These are phyloP conservation scores for Cladosporium sp. DNA, from an alignment of 2,329 filamentous ascomycete species.

Conservation along the genomic window DNA sequence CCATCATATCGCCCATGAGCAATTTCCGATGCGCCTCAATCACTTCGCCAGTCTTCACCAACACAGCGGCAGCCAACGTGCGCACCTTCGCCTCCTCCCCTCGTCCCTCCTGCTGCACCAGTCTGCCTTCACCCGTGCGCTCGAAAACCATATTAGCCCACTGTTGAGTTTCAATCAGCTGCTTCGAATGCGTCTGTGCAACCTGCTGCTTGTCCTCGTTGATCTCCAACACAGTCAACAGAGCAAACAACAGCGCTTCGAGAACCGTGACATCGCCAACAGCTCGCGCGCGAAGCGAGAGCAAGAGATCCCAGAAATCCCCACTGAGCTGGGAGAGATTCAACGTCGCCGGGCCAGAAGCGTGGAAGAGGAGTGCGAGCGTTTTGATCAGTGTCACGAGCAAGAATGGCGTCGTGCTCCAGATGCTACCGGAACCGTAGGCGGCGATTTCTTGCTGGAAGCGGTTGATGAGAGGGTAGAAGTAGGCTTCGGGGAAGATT, in stretches of 20 bases:
- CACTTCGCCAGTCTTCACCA: conserved; percentile 74
- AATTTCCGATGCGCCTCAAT: conserved; percentile 75
- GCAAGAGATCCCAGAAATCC: conserved; percentile 78
- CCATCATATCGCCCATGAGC: conserved; percentile 55
- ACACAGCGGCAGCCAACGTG: conserved; percentile 69
- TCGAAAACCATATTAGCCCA: conserved; percentile 80
- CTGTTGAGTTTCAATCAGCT: conserved; percentile 78
- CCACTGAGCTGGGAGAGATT: conserved; percentile 73
- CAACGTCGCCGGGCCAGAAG: conserved; percentile 73
- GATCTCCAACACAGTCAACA: conserved; percentile 76
- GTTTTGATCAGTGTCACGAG: conserved; percentile 81
- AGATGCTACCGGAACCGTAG: conserved; percentile 42
- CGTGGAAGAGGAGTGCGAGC: conserved; percentile 73
- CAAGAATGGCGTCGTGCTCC: conserved; percentile 69
- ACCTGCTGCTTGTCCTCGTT: conserved; percentile 69
- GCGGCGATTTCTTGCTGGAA: conserved; percentile 40
- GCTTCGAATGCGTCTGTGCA: conserved; percentile 67
- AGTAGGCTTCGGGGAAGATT: conserved; percentile 71
- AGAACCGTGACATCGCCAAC: conserved; percentile 53
- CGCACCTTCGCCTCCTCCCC: conserved; percentile 74
- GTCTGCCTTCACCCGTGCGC: conserved; percentile 25
- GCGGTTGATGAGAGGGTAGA: conserved; percentile 77
- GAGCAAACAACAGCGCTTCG: conserved; percentile 69
- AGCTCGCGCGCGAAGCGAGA: conserved; percentile 57
- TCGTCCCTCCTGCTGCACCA: conserved; percentile 39